Percentiles rank a stretch among this genome's conserved stretches.
phyloP scores from a whole-genome alignment of 192 early-diverging fungal genomes.

The Chytriomyces sp. region DNA sequence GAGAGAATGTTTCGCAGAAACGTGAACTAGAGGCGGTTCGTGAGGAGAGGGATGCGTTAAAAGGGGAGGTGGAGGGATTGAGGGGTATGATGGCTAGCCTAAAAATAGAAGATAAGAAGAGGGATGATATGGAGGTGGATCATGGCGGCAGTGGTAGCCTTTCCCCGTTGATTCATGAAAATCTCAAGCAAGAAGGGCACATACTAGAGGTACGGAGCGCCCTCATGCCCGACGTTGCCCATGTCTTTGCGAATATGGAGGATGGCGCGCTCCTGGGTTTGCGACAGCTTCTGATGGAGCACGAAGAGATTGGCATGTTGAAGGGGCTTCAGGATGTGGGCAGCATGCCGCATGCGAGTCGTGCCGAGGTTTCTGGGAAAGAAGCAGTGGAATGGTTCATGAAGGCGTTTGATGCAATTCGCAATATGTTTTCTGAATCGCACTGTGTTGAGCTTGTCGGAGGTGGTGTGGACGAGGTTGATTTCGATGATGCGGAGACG shows the following conservation, averaged over 20 bases:
- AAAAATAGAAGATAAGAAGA: background rate
- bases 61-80: background rate
- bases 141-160: too few species aligned
- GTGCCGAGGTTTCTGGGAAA: too few species aligned
- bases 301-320: background rate
- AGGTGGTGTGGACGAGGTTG: too few species aligned
- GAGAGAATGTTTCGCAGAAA: conserved; percentile 53
- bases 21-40: conserved; percentile 33
- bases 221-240: background rate
- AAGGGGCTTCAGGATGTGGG: too few species aligned
- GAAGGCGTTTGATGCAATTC: background rate
- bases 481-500: background rate
- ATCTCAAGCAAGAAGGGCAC: background rate
- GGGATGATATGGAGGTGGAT: background rate
- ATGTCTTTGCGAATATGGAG: background rate
- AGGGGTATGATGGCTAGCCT: background rate
- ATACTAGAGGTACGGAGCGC: conserved; percentile 19
- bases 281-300: background rate
- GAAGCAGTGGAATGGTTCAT: background rate
- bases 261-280: background rate
- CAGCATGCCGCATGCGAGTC: too few species aligned
- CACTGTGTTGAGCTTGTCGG: background rate
- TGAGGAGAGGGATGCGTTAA: conserved; percentile 7
- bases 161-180: too few species aligned
- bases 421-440: background rate